phyloP scores from a whole-genome alignment of 2,329 filamentous ascomycete species.

The Ramularia endophylla region DNA sequence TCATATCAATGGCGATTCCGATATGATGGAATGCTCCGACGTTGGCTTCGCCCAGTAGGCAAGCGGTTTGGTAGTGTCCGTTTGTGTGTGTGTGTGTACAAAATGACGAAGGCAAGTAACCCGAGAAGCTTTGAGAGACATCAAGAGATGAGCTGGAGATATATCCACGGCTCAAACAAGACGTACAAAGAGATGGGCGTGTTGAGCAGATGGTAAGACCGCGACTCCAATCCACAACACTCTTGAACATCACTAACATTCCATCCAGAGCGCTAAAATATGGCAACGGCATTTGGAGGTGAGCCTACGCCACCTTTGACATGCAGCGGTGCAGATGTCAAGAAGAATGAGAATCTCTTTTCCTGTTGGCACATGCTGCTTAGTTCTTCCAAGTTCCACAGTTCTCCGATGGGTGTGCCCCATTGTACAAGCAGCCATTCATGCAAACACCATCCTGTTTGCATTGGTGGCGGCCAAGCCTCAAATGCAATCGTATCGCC shows the following conservation, averaged over 20 bases:
- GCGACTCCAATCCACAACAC: slow-evolving; percentile 8
- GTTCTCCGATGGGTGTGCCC: slow-evolving; percentile 35
- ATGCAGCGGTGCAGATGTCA: slow-evolving; percentile 37
- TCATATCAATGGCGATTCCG: no score
- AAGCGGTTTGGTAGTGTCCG: no score
- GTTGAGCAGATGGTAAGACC: slow-evolving; percentile 11
- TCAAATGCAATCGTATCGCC: slow-evolving; percentile 32
- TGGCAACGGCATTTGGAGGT: slow-evolving; percentile 27
- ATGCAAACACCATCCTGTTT: slow-evolving; percentile 28
- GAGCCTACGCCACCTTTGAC: slow-evolving; percentile 29
- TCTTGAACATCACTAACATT: not conserved
- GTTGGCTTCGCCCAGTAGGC: no score
- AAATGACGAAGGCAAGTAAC: no score
- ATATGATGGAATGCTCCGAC: no score
- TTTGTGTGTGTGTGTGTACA: no score
- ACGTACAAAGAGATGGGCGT: no score
- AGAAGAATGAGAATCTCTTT: slow-evolving; percentile 36
- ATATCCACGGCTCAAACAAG: no score
- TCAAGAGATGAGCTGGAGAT: no score
- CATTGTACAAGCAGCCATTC: slow-evolving; percentile 33
- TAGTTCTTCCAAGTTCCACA: slow-evolving; percentile 36
- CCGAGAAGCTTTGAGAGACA: no score
- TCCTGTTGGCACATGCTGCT: slow-evolving; percentile 30
- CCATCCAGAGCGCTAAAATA: slow-evolving; percentile 20
- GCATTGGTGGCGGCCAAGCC: slow-evolving; percentile 23